Percentiles rank a stretch among this genome's conserved stretches.
phyloP scores from a whole-genome alignment of 345 rosid species.

The Lepidium didymum region DNA sequence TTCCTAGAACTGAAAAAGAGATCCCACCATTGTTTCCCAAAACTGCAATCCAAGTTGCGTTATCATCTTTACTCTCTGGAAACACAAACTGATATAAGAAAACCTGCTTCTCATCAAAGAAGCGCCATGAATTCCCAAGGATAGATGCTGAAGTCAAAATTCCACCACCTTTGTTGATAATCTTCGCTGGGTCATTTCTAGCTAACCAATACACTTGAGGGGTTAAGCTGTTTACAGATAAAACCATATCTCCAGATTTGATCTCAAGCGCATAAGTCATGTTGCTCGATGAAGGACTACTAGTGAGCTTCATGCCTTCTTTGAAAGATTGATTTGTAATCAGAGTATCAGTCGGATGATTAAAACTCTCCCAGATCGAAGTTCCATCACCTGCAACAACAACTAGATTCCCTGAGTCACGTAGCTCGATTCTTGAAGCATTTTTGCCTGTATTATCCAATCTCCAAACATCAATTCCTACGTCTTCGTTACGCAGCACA shows the following conservation, averaged over 20 bases:
- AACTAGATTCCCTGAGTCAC: constrained; percentile 76
- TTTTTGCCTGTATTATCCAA: constrained; percentile 39
- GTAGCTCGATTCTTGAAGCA: constrained; percentile 61
- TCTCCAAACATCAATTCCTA: constrained; percentile 49
- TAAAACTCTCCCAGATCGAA: constrained; percentile 76
- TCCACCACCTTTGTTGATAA: constrained; percentile 41
- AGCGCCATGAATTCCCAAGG: constrained; percentile 64
- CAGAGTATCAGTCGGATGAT: constrained; percentile 74
- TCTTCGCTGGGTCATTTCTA: constrained; percentile 35
- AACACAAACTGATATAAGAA: constrained; percentile 52
- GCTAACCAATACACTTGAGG: constrained; percentile 88
- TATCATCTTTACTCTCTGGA: constrained; percentile 29
- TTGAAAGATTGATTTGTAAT: constrained; percentile 53
- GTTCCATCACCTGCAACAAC: constrained; percentile 37
- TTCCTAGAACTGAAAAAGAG: constrained; percentile 48
- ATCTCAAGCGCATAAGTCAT: constrained; percentile 68
- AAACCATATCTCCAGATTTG: constrained; percentile 64
- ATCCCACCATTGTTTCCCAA: constrained; percentile 57
- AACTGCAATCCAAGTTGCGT: constrained; percentile 70
- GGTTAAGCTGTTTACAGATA: constrained; percentile 49
- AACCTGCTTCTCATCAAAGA: constrained; percentile 47
- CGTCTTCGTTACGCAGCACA: constrained; percentile 34
- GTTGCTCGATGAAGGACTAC: constrained; percentile 42
- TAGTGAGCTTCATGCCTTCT: constrained; percentile 68
- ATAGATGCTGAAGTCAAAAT: constrained; percentile 41